phyloP scores from a whole-genome alignment of 352 stramenopile genomes.

The Plasmopara muralis region DNA sequence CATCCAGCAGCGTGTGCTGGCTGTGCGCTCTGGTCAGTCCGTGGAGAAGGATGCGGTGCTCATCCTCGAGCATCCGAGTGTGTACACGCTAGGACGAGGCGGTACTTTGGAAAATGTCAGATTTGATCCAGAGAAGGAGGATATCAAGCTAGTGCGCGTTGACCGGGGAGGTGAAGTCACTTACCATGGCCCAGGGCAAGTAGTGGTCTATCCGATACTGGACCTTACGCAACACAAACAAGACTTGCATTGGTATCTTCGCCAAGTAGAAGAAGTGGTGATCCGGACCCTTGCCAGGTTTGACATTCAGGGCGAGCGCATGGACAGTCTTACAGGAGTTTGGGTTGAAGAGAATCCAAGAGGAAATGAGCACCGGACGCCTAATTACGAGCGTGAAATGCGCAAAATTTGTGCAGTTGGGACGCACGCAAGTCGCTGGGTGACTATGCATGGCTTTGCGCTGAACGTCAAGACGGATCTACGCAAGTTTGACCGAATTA shows the following conservation, averaged over 20 bases:
- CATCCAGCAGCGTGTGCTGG: slow-evolving; percentile 66
- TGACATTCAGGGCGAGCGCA: slow-evolving; percentile 83
- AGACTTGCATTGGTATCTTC: slow-evolving; percentile 97
- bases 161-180: slow-evolving; percentile 99
- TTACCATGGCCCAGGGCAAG: slow-evolving; percentile 96
- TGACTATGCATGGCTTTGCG: slow-evolving; percentile 98
- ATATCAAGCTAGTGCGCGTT: slow-evolving; percentile 91
- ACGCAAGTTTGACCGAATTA: slow-evolving; percentile 91
- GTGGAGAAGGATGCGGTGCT: slow-evolving; percentile 51
- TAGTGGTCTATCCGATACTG: slow-evolving; percentile 97
- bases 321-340: slow-evolving; percentile 92
- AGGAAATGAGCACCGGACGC: slow-evolving; percentile 13
- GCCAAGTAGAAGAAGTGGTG: slow-evolving; percentile 93
- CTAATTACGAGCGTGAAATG: slow-evolving; percentile 51
- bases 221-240: slow-evolving; percentile 92
- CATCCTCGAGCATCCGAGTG: slow-evolving; percentile 83
- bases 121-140: slow-evolving; percentile 58
- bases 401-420: slow-evolving; percentile 96
- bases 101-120: slow-evolving; percentile 89
- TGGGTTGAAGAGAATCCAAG: slow-evolving; percentile 84
- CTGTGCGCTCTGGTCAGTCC: slow-evolving; percentile 32
- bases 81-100: slow-evolving; percentile 95
- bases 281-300: slow-evolving; percentile 88
- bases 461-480: slow-evolving; percentile 95
- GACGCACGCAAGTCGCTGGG: slow-evolving; percentile 93